Conservation (phyloP, 345 rosid species). For the Citrus maxima region DNA sequence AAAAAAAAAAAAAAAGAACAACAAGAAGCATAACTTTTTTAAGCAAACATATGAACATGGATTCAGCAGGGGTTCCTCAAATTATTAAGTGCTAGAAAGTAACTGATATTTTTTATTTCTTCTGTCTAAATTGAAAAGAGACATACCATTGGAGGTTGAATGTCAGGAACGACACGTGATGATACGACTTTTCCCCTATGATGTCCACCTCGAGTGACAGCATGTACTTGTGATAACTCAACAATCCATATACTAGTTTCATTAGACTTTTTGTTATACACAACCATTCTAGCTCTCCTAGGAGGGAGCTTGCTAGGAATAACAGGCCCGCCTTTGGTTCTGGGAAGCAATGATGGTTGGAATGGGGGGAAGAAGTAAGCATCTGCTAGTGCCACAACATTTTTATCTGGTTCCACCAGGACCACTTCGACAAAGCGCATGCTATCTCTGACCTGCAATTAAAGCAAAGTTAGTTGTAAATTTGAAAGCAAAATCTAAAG, state of each 20-base stretch:
- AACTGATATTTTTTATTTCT: not conserved
- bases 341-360: conserved; percentile 86
- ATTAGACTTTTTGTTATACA: conserved; percentile 79
- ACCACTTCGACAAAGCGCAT: conserved; percentile 91
- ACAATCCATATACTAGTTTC: conserved; percentile 84
- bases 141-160: conserved; percentile 92
- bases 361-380: conserved; percentile 94
- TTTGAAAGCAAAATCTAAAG: not conserved
- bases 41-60: not conserved
- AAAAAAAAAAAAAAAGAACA: not conserved
- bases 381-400: conserved; percentile 84
- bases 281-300: conserved; percentile 76
- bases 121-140: not conserved
- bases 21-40: not conserved
- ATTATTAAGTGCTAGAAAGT: not conserved
- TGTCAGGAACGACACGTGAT: conserved; percentile 68
- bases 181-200: conserved; percentile 91
- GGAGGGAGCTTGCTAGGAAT: conserved; percentile 89
- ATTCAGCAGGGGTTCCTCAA: not conserved
- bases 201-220: conserved; percentile 87
- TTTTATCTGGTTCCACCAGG: conserved; percentile 76
- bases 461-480: conserved; percentile 14
- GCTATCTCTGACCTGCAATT: conserved; percentile 76
- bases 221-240: conserved; percentile 88
- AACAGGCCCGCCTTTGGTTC: conserved; percentile 74